A percentile compares a stretch with the other conserved stretches of the same genome.
Evolutionary conservation across 2,329 filamentous ascomycete species (phyloP).

Genomic region (Coleophoma crateriformis): DNA sequence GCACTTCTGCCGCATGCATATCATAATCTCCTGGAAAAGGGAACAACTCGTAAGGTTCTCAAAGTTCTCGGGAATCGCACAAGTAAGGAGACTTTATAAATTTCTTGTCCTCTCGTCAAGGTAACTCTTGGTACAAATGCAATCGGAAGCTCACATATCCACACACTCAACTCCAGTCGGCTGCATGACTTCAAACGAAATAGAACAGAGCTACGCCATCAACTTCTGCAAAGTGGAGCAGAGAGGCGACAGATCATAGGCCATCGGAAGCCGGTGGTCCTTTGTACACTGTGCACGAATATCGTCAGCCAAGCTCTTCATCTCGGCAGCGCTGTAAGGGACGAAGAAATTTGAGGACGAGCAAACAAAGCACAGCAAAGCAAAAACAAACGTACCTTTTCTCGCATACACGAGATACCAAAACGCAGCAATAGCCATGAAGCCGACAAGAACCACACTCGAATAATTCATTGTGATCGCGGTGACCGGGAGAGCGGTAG

Average conservation of each 20-base stretch:
- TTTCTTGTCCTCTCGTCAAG: too few species aligned
- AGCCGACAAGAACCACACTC: conserved; percentile 47
- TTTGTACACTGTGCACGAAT: conserved; percentile 11
- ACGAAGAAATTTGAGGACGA: neutral
- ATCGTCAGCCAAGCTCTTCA: neutral
- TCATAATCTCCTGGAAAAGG: too few species aligned
- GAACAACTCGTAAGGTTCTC: too few species aligned
- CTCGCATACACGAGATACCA: conserved; percentile 47
- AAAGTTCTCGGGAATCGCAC: too few species aligned
- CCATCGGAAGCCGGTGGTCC: conserved; percentile 17
- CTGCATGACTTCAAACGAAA: too few species aligned
- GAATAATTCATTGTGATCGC: conserved; percentile 50
- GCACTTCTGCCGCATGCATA: too few species aligned
- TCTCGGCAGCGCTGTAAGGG: neutral
- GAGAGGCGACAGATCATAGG: neutral
- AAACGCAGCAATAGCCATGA: conserved; percentile 40
- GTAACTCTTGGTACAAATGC: too few species aligned
- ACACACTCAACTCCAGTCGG: too few species aligned
- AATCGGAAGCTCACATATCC: too few species aligned
- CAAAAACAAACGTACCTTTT: conserved; percentile 33
- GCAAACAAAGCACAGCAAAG: neutral
- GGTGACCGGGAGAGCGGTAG: conserved; percentile 51
- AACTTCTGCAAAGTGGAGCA: too few species aligned
- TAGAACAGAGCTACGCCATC: too few species aligned
- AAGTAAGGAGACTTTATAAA: too few species aligned